These are phyloP conservation scores for Beauveria pseudobassiana DNA, from an alignment of 2,329 filamentous ascomycete genomes.

Conservation along the genomic window DNA sequence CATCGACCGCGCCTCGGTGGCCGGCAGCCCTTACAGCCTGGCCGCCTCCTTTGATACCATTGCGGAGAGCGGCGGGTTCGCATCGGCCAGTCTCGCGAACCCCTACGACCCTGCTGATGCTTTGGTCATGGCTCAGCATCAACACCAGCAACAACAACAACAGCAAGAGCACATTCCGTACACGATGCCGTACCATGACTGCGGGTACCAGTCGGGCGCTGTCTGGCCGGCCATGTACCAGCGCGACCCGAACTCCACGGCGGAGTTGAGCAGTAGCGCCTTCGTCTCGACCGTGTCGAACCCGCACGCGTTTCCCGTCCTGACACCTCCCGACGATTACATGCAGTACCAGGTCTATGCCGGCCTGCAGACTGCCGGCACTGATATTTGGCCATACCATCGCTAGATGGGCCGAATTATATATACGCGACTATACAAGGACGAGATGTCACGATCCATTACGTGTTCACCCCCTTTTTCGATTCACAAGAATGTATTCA, in stretches of 20 bases:
- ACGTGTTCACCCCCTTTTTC: neutral
- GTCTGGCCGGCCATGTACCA: constrained; percentile 1
- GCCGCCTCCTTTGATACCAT: neutral
- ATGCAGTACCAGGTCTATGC: constrained; percentile 8
- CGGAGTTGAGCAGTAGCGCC: neutral
- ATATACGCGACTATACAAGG: neutral
- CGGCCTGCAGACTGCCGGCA: neutral
- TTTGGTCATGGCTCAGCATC: neutral
- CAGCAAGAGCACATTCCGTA: neutral
- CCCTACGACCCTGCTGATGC: neutral
- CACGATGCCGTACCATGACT: constrained; percentile 6
- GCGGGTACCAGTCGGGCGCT: neutral
- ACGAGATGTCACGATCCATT: neutral
- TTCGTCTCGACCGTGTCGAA: constrained; percentile 4
- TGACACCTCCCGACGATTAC: constrained; percentile 10
- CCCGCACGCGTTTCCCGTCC: neutral
- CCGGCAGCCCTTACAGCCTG: constrained; percentile 8
- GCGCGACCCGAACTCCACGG: neutral
- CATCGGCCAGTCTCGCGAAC: neutral
- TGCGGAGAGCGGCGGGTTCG: neutral
- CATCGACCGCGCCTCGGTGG: neutral
- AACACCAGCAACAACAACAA: neutral
- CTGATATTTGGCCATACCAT: constrained; percentile 11
- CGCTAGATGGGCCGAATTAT: neutral
- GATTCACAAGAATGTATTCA: neutral